Base-by-base conservation (phyloP, 2,329 filamentous ascomycete species). In the Alternaria sp. region DNA sequence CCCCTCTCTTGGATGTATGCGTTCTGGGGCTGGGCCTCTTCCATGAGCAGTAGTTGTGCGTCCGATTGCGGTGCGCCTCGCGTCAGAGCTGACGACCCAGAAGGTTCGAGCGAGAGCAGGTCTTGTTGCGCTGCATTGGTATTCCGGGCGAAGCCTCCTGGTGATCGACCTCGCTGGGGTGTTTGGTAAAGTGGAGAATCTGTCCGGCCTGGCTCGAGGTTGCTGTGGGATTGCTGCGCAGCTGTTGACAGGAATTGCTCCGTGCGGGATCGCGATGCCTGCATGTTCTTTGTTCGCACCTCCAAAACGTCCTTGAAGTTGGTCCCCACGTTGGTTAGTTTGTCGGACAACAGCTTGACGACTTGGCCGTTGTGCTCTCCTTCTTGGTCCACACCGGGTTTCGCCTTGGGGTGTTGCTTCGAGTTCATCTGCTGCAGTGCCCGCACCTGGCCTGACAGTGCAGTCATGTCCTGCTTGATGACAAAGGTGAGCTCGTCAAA, bases 321-420 rank as follows among this genome's bases (percentile, higher is more conserved):
- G 66, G 91, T 93, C 25, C 92, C 92, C 4, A 99, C 95, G 75
- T 97, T 93, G 43, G 93, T 95, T 44, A 98, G 85, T 77, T 96
- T 96, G 66, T 93, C 93, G 81, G 97, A 93, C 17, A 98, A 84
- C 77, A 98, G 86, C 66, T 97, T 90, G 4, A 97, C 92, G 30
- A 98, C 96, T 77, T 98, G 97, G 82, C 97, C 97, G 84, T 97
- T 97, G 83, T 99, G 96, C 78, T 98, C 94, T 71, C 93, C 93
- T 80, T 97, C 93, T 77, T 97, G 94, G 65, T 89, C 87, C 11
- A 75, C 78, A 63, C 75, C 76, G 26, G 81, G 64, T 47, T 80
- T 82, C 6, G 80, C 71, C 88, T 88, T 67, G 17, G 92, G 91
- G 72, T 95, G 91, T 80, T 94, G 90, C 62, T 92, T 87, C 57